phyloP scores from a whole-genome alignment of 2,329 filamentous ascomycete genomes.

The Venturia carpophila region DNA sequence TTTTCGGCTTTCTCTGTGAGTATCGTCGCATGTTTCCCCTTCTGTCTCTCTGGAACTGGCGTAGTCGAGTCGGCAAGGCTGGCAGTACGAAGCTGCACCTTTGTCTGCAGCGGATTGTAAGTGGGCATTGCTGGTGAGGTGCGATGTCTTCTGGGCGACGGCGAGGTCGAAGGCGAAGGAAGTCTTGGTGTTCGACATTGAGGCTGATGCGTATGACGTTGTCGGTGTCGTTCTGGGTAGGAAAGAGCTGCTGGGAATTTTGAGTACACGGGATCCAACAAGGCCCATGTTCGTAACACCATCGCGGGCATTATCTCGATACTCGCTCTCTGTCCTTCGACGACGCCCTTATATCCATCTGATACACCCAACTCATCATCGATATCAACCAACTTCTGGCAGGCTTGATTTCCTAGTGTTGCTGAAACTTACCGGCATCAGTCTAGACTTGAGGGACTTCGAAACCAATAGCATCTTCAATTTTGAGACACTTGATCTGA shows the following conservation, averaged over 20 bases:
- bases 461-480: too few relatives aligned
- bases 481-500: not conserved
- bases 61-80: slow-evolving; percentile 17
- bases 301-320: not conserved
- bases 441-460: too few relatives aligned
- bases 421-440: too few relatives aligned
- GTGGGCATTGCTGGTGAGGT: slow-evolving; percentile 24
- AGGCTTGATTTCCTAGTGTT: too few relatives aligned
- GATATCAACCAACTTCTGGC: too few relatives aligned
- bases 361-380: too few relatives aligned
- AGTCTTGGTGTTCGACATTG: not conserved
- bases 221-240: not conserved
- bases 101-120: slow-evolving; percentile 26
- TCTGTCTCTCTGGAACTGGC: slow-evolving; percentile 21
- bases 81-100: slow-evolving; percentile 22
- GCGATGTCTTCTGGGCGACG: too few relatives aligned
- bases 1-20: slow-evolving; percentile 22
- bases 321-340: not conserved
- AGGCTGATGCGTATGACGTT: not conserved
- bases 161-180: not conserved
- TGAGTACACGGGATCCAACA: not conserved
- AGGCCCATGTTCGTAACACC: not conserved
- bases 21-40: slow-evolving; percentile 18
- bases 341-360: too few relatives aligned
- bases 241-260: slow-evolving; percentile 2